Evolutionary conservation across 2,329 filamentous ascomycete species (phyloP).

Genomic region (Sarocladiaceae sp.): DNA sequence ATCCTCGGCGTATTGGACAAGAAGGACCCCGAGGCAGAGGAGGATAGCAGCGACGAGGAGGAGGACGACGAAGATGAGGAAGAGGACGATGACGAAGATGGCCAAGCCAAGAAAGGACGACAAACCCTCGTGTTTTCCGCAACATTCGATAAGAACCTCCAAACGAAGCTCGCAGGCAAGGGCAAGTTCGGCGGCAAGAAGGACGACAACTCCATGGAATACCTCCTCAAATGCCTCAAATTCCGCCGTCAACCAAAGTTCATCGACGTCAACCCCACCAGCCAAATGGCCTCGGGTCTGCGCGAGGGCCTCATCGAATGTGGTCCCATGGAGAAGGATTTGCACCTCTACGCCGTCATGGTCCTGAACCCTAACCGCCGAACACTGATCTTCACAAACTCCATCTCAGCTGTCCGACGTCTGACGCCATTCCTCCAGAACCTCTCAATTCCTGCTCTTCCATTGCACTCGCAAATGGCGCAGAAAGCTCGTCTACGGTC

Average conservation of each 20-base stretch:
- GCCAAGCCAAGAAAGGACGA: slow-evolving; percentile 43
- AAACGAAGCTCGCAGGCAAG: slow-evolving; percentile 77
- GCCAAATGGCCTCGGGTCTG: slow-evolving; percentile 81
- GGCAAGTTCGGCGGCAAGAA: slow-evolving; percentile 41
- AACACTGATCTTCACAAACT: slow-evolving; percentile 91
- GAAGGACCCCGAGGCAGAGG: slow-evolving; percentile 56
- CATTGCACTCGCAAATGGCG: slow-evolving; percentile 89
- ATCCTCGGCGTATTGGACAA: slow-evolving; percentile 79
- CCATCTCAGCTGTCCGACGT: slow-evolving; percentile 85
- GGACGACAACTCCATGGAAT: slow-evolving; percentile 83
- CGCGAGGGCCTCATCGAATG: slow-evolving; percentile 92
- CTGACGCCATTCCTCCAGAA: slow-evolving; percentile 80
- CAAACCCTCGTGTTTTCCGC: slow-evolving; percentile 97
- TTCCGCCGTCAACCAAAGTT: slow-evolving; percentile 86
- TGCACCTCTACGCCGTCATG: slow-evolving; percentile 86
- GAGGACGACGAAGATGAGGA: slow-evolving; percentile 44
- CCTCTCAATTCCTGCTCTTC: slow-evolving; percentile 69
- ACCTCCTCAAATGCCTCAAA: slow-evolving; percentile 83
- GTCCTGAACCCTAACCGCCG: slow-evolving; percentile 77
- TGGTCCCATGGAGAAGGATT: slow-evolving; percentile 87
- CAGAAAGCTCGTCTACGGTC: slow-evolving; percentile 94
- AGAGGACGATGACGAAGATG: slow-evolving; percentile 41
- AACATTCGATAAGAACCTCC: slow-evolving; percentile 86
- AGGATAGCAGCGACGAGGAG: slow-evolving; percentile 44
- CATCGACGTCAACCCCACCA: slow-evolving; percentile 84